Evolutionary conservation across 129 eudicot species (phyloP), one percentile per base, ranked within the genome.

Genomic region (Flaveria trinervia): DNA sequence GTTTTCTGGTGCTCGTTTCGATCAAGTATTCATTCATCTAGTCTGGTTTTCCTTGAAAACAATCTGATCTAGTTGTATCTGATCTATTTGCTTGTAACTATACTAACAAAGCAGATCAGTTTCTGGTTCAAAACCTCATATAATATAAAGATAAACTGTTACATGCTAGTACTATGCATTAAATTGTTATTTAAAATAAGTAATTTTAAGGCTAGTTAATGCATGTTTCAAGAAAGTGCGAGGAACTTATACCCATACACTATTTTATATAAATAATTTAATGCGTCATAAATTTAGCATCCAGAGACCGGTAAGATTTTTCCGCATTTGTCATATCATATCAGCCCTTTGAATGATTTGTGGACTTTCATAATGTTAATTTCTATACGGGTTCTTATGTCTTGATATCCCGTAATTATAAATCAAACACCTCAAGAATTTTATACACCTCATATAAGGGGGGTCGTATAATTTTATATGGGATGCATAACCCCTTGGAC

Each of bases 181-280:
- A 65, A 16, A 43, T 16, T 9, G 9, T 68, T 5, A 16, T 11
- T 9, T 9, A 48, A 17, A 16, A 62, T 5, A 62, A 62, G 17
- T 14, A 28, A 6, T 26, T 7, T 7, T 18, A 70, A 70, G 23
- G 18, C 73, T 46, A 49, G 22, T 70, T 49, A 30, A 17, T 25
- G 61, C 50, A 60, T 41, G 69, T 74, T 74, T 39, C 23, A 7
- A 60, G 44, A 62, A 60, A 74, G 78, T 48, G 54, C 33, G 72
- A 65, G 30, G 64, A n/a, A 45, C 48, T 10, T 1, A 44, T 8
- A 44, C 50, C 14, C 71, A 75, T 75, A 62, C 79, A 14, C 61
- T 74, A 23, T 57, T 41, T 45, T 25, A 54, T 43, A 44, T 43
- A 28, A 15, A 59, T 46, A 25, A 64, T 33, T 75, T 11, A 64